These are phyloP conservation scores for Naegleria fowleri DNA, from an alignment of 208 protist genomes.

Conservation along the genomic window DNA sequence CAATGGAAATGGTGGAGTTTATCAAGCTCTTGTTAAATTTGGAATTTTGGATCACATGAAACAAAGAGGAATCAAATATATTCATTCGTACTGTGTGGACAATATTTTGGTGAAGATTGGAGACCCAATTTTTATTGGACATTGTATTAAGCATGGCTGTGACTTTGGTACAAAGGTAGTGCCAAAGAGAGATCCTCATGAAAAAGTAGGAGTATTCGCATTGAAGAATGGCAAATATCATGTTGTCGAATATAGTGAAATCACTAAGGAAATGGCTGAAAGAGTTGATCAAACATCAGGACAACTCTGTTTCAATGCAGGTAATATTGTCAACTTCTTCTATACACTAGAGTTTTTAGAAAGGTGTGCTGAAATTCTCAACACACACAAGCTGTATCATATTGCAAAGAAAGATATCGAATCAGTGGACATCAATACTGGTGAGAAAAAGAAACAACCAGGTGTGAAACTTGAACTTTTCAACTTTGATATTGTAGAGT, in stretches of 20 bases:
- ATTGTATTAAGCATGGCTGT: slow-evolving; percentile 50
- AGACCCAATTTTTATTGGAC: slow-evolving; percentile 82
- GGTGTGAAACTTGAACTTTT: slow-evolving; percentile 95
- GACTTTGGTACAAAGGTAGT: slow-evolving; percentile 86
- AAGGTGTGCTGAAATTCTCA: slow-evolving; percentile 16
- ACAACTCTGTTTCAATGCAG: slow-evolving; percentile 77
- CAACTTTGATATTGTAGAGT: slow-evolving; percentile 92
- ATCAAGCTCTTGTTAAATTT: slow-evolving; percentile 54
- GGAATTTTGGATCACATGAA: slow-evolving; percentile 70
- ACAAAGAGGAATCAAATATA: slow-evolving; percentile 68
- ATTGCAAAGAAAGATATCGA: slow-evolving; percentile 90
- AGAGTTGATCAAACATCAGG: slow-evolving; percentile 58
- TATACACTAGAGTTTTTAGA: slow-evolving; percentile 71
- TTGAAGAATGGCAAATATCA: slow-evolving; percentile 58
- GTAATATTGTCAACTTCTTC: slow-evolving; percentile 92
- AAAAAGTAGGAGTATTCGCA: slow-evolving; percentile 90
- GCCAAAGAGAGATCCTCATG: slow-evolving; percentile 59
- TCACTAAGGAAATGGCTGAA: slow-evolving; percentile 63
- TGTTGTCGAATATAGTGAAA: slow-evolving; percentile 97
- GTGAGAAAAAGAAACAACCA: slow-evolving; percentile 23
- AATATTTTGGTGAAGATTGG: slow-evolving; percentile 87
- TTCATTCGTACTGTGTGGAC: slow-evolving; percentile 93
- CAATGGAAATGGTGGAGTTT: slow-evolving; percentile 94
- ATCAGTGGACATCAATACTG: slow-evolving; percentile 53
- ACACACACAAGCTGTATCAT: slow-evolving; percentile 68